Percentiles rank a stretch among this genome's conserved stretches.
Evolutionary conservation across 78 protist species (phyloP).

Genomic region (Protostelium mycophagum): DNA sequence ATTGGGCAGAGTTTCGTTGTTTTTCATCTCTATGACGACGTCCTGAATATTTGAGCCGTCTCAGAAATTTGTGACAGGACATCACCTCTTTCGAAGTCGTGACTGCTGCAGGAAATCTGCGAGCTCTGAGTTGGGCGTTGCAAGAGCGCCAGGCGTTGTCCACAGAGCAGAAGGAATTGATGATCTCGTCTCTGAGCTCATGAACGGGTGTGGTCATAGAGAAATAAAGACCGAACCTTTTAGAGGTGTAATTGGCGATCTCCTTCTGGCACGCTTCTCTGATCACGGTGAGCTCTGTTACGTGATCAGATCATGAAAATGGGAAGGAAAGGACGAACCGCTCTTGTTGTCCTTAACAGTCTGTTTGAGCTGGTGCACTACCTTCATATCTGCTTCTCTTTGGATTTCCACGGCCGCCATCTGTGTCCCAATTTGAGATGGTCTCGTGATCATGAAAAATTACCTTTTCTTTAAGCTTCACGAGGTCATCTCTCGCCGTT

Average conservation of each 20-base stretch:
- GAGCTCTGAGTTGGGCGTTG: background rate
- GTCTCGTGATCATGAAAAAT: background rate
- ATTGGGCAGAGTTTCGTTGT: too few relatives aligned
- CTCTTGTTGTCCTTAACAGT: background rate
- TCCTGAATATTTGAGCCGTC: too few relatives aligned
- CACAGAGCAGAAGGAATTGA: too few relatives aligned
- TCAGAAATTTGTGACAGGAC: too few relatives aligned
- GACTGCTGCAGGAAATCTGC: too few relatives aligned
- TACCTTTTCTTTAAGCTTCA: background rate
- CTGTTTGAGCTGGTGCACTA: background rate
- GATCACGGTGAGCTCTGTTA: background rate
- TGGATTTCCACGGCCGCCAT: background rate
- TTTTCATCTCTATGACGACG: too few relatives aligned
- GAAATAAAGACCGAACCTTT: background rate
- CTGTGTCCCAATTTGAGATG: background rate
- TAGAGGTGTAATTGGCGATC: background rate
- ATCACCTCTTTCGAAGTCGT: too few relatives aligned
- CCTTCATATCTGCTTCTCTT: background rate
- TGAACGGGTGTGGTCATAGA: background rate
- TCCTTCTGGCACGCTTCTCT: background rate
- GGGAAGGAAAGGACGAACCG: background rate
- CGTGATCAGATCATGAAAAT: background rate
- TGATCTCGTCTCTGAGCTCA: background rate
- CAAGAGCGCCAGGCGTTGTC: too few relatives aligned
- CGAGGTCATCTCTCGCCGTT: background rate